Conservation (phyloP, 2,329 filamentous ascomycete genomes). For the Paecilomyces sp. region DNA sequence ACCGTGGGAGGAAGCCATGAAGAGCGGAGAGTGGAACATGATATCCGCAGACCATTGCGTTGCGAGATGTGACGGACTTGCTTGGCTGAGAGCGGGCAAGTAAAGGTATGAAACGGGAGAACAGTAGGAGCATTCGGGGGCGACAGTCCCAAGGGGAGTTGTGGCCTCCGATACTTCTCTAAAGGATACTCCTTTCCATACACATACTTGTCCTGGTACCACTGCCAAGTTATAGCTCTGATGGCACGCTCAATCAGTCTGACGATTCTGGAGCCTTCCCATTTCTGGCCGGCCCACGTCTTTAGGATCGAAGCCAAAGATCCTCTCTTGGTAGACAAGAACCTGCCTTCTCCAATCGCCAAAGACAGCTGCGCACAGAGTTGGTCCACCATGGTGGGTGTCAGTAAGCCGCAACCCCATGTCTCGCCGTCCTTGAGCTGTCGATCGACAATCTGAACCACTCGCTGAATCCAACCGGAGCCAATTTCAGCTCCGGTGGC, state of each 20-base stretch:
- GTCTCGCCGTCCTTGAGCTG: constrained; percentile 78
- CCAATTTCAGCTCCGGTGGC: constrained; percentile 56
- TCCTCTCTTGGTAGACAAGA: constrained; percentile 16
- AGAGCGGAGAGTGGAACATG: constrained; percentile 76
- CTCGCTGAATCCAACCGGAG: constrained; percentile 77
- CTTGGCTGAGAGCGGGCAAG: constrained; percentile 82
- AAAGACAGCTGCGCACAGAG: constrained; percentile 43
- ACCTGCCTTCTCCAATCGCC: constrained; percentile 19
- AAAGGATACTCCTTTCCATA: constrained; percentile 49
- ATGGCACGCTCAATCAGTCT: constrained; percentile 78
- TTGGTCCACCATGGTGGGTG: constrained; percentile 45
- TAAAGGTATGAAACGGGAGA: constrained; percentile 95
- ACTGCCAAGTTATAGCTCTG: constrained; percentile 69
- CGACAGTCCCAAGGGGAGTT: constrained; percentile 63
- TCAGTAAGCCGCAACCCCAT: constrained; percentile 73
- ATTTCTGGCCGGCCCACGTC: constrained; percentile 65
- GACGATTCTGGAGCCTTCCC: constrained; percentile 82
- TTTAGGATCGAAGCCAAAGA: constrained; percentile 32
- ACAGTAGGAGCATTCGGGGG: constrained; percentile 89
- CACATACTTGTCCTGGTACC: constrained; percentile 79
- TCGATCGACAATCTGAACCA: constrained; percentile 82
- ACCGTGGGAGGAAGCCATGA: constrained; percentile 79
- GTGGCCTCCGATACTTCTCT: constrained; percentile 62
- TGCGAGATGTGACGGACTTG: constrained; percentile 93
- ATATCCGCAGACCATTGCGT: constrained; percentile 87